Conservation (phyloP, 202 grass and related monocot genomes). For the Brachypodium distachyon region DNA sequence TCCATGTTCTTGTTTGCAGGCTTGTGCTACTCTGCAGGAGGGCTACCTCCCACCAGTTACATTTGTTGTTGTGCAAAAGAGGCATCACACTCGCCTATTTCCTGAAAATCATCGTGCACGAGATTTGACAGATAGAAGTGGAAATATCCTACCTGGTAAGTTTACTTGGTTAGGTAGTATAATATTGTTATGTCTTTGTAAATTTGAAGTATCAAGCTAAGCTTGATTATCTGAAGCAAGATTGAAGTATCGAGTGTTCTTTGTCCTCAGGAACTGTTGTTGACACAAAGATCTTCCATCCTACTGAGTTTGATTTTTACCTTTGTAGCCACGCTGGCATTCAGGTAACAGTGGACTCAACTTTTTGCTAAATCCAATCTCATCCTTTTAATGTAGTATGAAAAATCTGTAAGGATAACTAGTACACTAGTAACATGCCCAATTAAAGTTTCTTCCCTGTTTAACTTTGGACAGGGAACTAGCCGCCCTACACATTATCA, state of each 20-base stretch:
- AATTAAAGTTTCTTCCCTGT: neutral
- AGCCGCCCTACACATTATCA: conserved; percentile 58
- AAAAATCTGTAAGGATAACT: neutral
- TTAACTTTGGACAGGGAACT: conserved; percentile 32
- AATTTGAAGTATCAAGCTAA: neutral
- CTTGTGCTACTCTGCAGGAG: conserved; percentile 40
- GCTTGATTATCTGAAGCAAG: neutral
- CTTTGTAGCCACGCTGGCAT: conserved; percentile 72
- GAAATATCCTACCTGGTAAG: conserved; percentile 74
- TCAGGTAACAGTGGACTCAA: conserved; percentile 24
- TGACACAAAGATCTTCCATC: conserved; percentile 70
- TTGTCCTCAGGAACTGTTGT: conserved; percentile 56
- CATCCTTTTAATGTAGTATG: neutral
- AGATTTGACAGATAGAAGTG: conserved; percentile 47
- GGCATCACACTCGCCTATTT: conserved; percentile 73
- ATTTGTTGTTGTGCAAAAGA: conserved; percentile 84
- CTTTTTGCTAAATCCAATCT: neutral
- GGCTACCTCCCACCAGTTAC: conserved; percentile 49
- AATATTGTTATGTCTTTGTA: neutral
- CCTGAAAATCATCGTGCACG: conserved; percentile 37
- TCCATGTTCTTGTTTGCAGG: conserved; percentile 27
- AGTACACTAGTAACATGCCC: neutral
- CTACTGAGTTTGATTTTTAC: conserved; percentile 84
- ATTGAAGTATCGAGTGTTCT: neutral
- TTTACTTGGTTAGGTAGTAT: neutral